These are phyloP conservation scores for Trametes punicea DNA, from an alignment of 768 basidiomycete genomes.

Conservation along the genomic window DNA sequence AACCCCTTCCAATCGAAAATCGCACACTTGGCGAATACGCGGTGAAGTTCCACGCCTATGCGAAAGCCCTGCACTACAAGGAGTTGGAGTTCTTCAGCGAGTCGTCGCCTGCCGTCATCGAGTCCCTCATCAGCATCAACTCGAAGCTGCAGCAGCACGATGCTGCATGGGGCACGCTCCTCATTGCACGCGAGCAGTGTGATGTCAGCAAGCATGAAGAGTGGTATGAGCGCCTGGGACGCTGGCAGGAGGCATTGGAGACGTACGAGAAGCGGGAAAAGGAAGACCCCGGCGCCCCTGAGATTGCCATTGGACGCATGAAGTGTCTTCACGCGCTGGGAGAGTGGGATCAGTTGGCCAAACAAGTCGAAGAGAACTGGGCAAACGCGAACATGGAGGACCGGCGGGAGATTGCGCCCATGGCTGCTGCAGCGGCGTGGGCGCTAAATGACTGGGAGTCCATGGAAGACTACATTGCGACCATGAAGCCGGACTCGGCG, in stretches of 20 bases:
- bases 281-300: slow-evolving; percentile 71
- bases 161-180: slow-evolving; percentile 95
- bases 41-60: slow-evolving; percentile 89
- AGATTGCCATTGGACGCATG: slow-evolving; percentile 86
- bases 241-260: slow-evolving; percentile 91
- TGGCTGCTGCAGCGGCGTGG: slow-evolving; percentile 98
- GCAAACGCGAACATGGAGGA: slow-evolving; percentile 76
- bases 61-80: slow-evolving; percentile 98
- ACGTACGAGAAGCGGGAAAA: slow-evolving; percentile 80
- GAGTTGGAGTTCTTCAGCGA: slow-evolving; percentile 96
- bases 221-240: slow-evolving; percentile 95
- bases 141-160: slow-evolving; percentile 96
- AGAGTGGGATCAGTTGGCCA: slow-evolving; percentile 91
- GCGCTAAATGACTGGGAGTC: slow-evolving; percentile 95
- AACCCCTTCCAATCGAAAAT: slow-evolving; percentile 89
- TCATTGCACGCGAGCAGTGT: slow-evolving; percentile 85
- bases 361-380: slow-evolving; percentile 89
- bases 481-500: slow-evolving; percentile 89
- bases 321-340: slow-evolving; percentile 96
- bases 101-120: slow-evolving; percentile 86
- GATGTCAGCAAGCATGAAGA: slow-evolving; percentile 92
- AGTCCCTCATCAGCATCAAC: slow-evolving; percentile 94
- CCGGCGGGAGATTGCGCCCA: slow-evolving; percentile 87
- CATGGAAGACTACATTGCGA: slow-evolving; percentile 95
- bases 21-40: slow-evolving; percentile 93